phyloP scores from a whole-genome alignment of 1,139 yeast genomes.

The Yamadazyma jaroonii region DNA sequence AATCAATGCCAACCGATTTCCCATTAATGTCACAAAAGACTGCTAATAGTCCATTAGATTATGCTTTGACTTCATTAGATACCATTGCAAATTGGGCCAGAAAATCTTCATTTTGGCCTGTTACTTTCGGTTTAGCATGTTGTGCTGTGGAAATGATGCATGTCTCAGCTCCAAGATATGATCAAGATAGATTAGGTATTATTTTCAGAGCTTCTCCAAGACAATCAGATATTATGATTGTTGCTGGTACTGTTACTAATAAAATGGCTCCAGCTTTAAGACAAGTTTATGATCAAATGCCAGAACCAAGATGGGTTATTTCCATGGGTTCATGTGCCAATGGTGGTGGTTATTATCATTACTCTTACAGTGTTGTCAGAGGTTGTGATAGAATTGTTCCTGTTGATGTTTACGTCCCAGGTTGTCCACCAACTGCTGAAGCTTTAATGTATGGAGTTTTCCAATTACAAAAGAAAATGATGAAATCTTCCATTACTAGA shows the following conservation, averaged over 20 bases:
- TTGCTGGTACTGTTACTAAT: constrained; percentile 88
- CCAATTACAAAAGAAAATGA: constrained; percentile 87
- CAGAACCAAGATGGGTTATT: constrained; percentile 87
- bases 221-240: constrained; percentile 91
- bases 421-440: constrained; percentile 91
- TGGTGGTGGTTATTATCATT: constrained; percentile 93
- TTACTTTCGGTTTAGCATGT: constrained; percentile 87
- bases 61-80: constrained; percentile 82
- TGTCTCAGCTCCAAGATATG: constrained; percentile 87
- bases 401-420: constrained; percentile 89
- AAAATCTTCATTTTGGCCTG: constrained; percentile 93
- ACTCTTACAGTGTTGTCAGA: constrained; percentile 83
- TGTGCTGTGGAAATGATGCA: constrained; percentile 98
- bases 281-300: constrained; percentile 94
- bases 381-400: constrained; percentile 90
- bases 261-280: constrained; percentile 94
- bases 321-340: constrained; percentile 96
- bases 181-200: constrained; percentile 89
- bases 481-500: constrained; percentile 75
- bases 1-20: constrained; percentile 40
- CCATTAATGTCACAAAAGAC: constrained; percentile 46
- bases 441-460: constrained; percentile 90
- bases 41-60: constrained; percentile 60
- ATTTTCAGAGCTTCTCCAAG: constrained; percentile 95
- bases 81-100: constrained; percentile 90